Conservation (phyloP, 2,329 filamentous ascomycete genomes). For the Cercospora brassicicola region DNA sequence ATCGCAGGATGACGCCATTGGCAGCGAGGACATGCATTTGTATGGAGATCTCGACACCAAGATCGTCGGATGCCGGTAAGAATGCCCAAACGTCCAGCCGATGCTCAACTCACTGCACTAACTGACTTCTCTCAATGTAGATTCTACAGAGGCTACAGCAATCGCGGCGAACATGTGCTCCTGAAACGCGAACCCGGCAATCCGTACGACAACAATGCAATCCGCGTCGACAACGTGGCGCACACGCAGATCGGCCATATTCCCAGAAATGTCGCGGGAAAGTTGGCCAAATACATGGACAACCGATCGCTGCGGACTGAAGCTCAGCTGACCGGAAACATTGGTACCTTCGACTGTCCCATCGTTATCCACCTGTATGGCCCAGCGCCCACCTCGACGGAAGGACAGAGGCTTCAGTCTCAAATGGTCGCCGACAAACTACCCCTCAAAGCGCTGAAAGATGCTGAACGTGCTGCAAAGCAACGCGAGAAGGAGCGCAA, state of each 20-base stretch:
- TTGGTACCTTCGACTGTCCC: slow-evolving; percentile 69
- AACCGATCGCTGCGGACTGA: slow-evolving; percentile 62
- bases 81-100: too few species aligned
- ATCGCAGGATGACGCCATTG: slow-evolving; percentile 35
- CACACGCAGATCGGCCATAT: slow-evolving; percentile 77
- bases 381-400: slow-evolving; percentile 41
- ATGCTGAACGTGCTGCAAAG: slow-evolving; percentile 40
- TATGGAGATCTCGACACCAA: slow-evolving; percentile 51
- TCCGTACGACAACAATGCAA: slow-evolving; percentile 67
- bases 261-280: slow-evolving; percentile 65
- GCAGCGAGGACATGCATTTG: slow-evolving; percentile 30
- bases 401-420: slow-evolving; percentile 56
- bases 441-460: slow-evolving; percentile 51
- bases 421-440: slow-evolving; percentile 66
- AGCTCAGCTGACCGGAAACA: slow-evolving; percentile 66
- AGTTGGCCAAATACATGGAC: slow-evolving; percentile 71
- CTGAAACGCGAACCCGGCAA: slow-evolving; percentile 67
- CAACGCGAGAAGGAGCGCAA: slow-evolving; percentile 26
- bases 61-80: slow-evolving; percentile 54
- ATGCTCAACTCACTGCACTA: neutral
- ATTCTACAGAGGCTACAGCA: slow-evolving; percentile 45
- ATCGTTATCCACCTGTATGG: slow-evolving; percentile 66
- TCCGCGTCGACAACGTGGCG: slow-evolving; percentile 75
- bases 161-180: slow-evolving; percentile 62
- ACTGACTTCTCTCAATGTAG: neutral